Evolutionary conservation across 78 protist genomes (phyloP).

Genomic region (Chrysochromulina tobinii): DNA sequence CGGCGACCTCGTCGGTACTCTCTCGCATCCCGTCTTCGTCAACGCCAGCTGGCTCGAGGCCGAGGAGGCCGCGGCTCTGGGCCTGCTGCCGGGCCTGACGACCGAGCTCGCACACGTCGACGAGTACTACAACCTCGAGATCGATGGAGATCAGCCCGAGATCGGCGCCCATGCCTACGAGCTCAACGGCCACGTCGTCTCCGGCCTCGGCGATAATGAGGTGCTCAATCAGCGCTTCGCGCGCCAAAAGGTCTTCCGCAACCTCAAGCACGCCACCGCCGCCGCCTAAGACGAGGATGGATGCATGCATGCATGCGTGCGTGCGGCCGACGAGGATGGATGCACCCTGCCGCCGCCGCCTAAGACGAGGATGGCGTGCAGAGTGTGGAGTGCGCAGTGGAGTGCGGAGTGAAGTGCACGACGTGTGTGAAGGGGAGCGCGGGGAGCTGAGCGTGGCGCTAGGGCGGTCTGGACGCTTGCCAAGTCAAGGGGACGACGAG

Average conservation of each 20-base stretch:
- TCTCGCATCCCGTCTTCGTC: not conserved
- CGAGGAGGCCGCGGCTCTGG: not conserved
- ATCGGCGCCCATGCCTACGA: not conserved
- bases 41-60: not conserved
- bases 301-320: no score
- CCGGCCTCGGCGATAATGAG: not conserved
- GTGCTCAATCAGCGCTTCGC: not conserved
- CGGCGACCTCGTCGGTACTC: not conserved
- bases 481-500: no score
- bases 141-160: not conserved
- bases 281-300: no score
- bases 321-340: no score
- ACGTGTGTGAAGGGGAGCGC: no score
- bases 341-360: no score
- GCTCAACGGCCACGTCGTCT: not conserved
- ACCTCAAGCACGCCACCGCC: no score
- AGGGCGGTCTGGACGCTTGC: no score
- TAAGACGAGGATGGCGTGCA: no score
- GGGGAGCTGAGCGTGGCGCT: no score
- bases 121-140: not conserved
- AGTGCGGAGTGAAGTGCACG: no score
- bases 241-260: not conserved
- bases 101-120: not conserved
- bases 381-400: no score
- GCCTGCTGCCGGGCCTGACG: not conserved